Conservation (phyloP, 225 moss, liverwort and hornwort genomes). For the Marchantia polymorpha region DNA sequence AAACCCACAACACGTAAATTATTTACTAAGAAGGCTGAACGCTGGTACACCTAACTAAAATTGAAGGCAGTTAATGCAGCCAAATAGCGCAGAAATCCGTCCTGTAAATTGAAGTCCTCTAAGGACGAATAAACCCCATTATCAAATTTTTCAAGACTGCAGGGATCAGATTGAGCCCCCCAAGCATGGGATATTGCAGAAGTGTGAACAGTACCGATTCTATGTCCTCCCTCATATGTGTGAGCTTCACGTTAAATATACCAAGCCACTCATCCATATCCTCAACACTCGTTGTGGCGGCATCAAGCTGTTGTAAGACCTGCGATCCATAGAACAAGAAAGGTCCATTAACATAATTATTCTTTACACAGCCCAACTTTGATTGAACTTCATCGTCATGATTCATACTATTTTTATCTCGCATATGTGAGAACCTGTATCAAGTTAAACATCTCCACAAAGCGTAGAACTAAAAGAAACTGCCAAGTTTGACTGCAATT, state of each 20-base stretch:
- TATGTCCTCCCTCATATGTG: constrained; percentile 99
- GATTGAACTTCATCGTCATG: not conserved
- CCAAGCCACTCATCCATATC: constrained; percentile 99
- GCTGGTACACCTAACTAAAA: not conserved
- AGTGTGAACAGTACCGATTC: constrained; percentile 62
- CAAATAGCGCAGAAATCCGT: not conserved
- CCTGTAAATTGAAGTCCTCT: not conserved
- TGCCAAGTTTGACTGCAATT: not conserved
- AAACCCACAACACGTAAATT: not conserved
- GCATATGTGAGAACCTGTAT: not conserved
- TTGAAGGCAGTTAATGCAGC: not conserved
- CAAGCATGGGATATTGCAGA: too few species aligned
- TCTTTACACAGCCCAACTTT: not conserved
- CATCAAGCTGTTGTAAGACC: constrained; percentile 97
- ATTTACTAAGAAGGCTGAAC: not conserved
- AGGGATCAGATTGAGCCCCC: too few species aligned
- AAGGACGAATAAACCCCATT: not conserved
- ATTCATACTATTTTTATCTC: too few species aligned
- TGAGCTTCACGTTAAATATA: constrained; percentile 97
- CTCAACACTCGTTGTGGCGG: constrained; percentile 90
- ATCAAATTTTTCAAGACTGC: too few species aligned
- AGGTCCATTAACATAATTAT: not conserved
- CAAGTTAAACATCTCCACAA: not conserved
- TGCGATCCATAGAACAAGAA: constrained; percentile 29
- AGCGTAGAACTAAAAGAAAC: not conserved